phyloP scores from a whole-genome alignment of 2,329 filamentous ascomycete genomes.

The Metarhizium humberi region DNA sequence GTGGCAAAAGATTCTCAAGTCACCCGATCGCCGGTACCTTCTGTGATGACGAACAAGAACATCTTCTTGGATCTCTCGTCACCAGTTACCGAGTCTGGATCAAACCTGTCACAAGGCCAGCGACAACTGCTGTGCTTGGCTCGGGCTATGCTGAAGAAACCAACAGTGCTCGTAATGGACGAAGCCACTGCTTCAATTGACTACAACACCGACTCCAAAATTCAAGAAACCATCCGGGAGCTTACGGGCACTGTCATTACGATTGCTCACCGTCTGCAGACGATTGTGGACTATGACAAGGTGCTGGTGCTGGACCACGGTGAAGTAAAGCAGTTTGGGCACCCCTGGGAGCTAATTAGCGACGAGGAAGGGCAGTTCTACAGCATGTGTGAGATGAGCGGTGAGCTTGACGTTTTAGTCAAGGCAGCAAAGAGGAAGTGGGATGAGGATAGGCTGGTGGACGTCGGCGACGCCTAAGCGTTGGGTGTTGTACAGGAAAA shows the following conservation, averaged over 20 bases:
- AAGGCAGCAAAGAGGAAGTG: constrained; percentile 48
- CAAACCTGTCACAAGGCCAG: constrained; percentile 92
- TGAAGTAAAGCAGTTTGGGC: constrained; percentile 77
- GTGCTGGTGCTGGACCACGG: constrained; percentile 91
- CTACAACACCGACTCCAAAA: constrained; percentile 90
- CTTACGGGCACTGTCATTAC: constrained; percentile 90
- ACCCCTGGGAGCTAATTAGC: constrained; percentile 73
- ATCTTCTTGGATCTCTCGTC: constrained; percentile 83
- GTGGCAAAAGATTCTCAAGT: constrained; percentile 8
- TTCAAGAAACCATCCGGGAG: constrained; percentile 93
- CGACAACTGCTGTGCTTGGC: constrained; percentile 90
- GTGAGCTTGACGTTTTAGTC: constrained; percentile 41
- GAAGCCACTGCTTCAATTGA: constrained; percentile 97
- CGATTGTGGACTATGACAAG: constrained; percentile 97
- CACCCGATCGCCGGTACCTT: constrained; percentile 14
- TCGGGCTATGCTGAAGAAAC: constrained; percentile 81
- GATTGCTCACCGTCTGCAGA: constrained; percentile 90
- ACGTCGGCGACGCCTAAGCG: constrained; percentile 14
- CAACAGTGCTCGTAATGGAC: constrained; percentile 96
- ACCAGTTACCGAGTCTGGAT: constrained; percentile 78
- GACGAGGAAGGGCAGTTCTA: constrained; percentile 57
- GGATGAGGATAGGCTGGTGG: constrained; percentile 29
- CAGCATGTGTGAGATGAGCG: constrained; percentile 57
- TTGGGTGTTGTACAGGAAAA: neutral
- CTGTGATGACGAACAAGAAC: constrained; percentile 74